Evolutionary conservation across 2,329 filamentous ascomycete genomes (phyloP).

Genomic region (Metarhizium sp.): DNA sequence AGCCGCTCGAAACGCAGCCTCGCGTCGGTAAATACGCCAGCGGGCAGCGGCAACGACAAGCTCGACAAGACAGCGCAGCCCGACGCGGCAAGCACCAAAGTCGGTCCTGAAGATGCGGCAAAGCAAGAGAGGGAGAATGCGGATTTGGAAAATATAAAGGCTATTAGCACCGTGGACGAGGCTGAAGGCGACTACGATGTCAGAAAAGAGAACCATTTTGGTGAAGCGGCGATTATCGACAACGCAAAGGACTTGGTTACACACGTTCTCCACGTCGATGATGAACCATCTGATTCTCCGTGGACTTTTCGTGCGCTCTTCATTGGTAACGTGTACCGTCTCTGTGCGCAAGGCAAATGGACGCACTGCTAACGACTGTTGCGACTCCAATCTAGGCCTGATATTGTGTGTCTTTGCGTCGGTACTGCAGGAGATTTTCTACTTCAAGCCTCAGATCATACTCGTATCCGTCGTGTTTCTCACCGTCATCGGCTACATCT

Average conservation of each 20-base stretch:
- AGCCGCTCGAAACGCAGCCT: too few species aligned
- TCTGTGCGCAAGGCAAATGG: neutral
- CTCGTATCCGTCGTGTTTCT: constrained; percentile 16
- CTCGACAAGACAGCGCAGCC: neutral
- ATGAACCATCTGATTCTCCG: constrained; percentile 13
- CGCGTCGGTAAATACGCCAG: too few species aligned
- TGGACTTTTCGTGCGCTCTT: constrained; percentile 15
- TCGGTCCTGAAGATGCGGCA: neutral
- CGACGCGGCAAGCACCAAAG: neutral
- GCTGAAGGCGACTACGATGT: neutral
- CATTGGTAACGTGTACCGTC: constrained; percentile 9
- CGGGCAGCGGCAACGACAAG: too few species aligned
- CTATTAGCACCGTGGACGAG: neutral
- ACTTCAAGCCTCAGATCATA: constrained; percentile 15
- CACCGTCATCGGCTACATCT: constrained; percentile 12
- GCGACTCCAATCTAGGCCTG: neutral
- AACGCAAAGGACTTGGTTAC: constrained; percentile 13
- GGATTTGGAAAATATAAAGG: neutral
- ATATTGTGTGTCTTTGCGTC: constrained; percentile 9
- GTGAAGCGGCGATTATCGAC: constrained; percentile 2
- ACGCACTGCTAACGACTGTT: neutral
- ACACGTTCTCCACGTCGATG: constrained; percentile 15
- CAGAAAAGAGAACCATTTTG: constrained; percentile 2
- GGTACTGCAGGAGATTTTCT: constrained; percentile 15
- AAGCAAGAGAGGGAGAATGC: neutral